These are phyloP conservation scores for Chrysopogon serrulatus DNA, from an alignment of 176 grass and related monocot genomes.

Conservation along the genomic window DNA sequence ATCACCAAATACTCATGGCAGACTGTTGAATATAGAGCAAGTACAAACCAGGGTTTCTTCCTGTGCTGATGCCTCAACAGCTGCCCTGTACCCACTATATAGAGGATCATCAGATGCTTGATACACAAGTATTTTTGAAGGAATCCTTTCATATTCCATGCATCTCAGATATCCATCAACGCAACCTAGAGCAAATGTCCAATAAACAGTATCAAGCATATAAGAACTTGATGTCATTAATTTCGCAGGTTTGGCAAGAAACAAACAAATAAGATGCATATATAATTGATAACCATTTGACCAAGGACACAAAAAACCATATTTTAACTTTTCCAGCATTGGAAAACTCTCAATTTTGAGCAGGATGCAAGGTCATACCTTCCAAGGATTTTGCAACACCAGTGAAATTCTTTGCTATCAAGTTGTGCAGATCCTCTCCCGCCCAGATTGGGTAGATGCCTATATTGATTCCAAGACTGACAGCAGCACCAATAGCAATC, in stretches of 20 bases:
- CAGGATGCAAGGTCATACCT: constrained; percentile 42
- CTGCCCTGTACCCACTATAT: constrained; percentile 86
- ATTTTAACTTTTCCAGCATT: constrained; percentile 11
- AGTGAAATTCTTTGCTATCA: constrained; percentile 80
- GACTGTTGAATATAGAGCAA: constrained; percentile 22
- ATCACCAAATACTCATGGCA: not conserved
- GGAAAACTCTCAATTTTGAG: not conserved
- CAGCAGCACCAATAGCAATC: constrained; percentile 81
- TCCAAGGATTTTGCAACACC: constrained; percentile 94
- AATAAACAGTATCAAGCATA: not conserved
- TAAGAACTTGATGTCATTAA: not conserved
- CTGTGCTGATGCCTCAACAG: constrained; percentile 72
- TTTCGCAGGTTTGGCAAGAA: not conserved
- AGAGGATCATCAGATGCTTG: constrained; percentile 94
- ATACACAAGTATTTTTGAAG: constrained; percentile 93
- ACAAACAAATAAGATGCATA: constrained; percentile 7
- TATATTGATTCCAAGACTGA: constrained; percentile 81
- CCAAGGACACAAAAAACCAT: not conserved
- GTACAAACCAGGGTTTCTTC: constrained; percentile 79
- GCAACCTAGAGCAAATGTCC: constrained; percentile 48
- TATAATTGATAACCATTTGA: not conserved
- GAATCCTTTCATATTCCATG: constrained; percentile 87
- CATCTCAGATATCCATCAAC: constrained; percentile 89
- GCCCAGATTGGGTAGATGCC: constrained; percentile 95
- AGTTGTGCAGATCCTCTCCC: constrained; percentile 90